Conservation (phyloP, 306 rosid species). For the Trifolium fragiferum region DNA sequence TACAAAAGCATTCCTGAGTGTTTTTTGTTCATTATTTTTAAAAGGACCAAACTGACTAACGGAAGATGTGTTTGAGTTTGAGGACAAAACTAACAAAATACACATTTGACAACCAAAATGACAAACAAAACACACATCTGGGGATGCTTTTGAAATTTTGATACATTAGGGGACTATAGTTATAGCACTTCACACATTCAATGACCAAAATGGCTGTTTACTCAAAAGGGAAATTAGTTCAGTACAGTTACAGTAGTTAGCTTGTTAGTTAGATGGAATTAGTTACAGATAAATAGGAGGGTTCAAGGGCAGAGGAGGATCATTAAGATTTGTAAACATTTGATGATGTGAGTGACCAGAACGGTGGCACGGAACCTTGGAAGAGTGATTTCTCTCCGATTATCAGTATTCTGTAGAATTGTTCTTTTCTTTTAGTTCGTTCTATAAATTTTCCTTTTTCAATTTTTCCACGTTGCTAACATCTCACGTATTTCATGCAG, state of each 20-base stretch:
- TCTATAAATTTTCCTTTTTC: not conserved
- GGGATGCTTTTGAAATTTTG: not conserved
- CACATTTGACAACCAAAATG: not conserved
- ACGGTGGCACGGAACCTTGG: not conserved
- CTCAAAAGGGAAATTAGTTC: not conserved
- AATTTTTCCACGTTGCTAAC: not conserved
- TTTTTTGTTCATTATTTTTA: not conserved
- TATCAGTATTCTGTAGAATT: slow-evolving; percentile 7
- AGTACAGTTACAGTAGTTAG: not conserved
- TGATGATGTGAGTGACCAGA: slow-evolving; percentile 6
- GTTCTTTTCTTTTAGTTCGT: not conserved
- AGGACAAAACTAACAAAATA: not conserved
- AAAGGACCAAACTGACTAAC: not conserved
- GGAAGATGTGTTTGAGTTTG: too few species aligned
- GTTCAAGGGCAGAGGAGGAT: slow-evolving; percentile 1
- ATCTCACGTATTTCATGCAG: slow-evolving; percentile 4
- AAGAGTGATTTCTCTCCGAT: not conserved
- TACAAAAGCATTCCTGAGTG: not conserved
- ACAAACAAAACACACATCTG: not conserved
- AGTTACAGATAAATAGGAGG: not conserved
- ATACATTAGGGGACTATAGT: not conserved
- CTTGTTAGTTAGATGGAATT: not conserved
- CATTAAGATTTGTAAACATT: not conserved
- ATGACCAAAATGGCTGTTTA: not conserved
- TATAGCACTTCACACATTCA: not conserved